Conservation (phyloP, 2,329 filamentous ascomycete species). For the Xylaria sp. region DNA sequence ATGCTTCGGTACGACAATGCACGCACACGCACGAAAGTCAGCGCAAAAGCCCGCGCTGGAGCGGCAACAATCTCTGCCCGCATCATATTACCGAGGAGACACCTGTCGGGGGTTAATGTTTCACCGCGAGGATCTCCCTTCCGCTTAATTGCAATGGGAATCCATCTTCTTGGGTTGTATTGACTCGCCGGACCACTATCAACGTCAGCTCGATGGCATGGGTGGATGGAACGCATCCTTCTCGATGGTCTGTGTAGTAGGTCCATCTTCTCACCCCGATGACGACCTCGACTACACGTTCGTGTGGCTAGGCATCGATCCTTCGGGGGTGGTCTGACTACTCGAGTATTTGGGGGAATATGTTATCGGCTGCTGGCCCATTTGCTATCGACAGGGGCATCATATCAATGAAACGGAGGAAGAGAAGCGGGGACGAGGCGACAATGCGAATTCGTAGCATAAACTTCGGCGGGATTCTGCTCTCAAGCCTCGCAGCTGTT, state of each 20-base stretch:
- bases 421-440: neutral
- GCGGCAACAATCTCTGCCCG: conserved; percentile 42
- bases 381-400: conserved; percentile 65
- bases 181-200: conserved; percentile 64
- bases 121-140: conserved; percentile 51
- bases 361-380: conserved; percentile 66
- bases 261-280: conserved; percentile 54
- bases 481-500: conserved; percentile 51
- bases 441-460: conserved; percentile 47
- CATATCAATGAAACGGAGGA: conserved; percentile 47
- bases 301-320: conserved; percentile 65
- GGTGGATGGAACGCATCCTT: conserved; percentile 70
- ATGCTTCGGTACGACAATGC: conserved; percentile 1
- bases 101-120: conserved; percentile 50
- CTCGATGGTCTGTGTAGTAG: conserved; percentile 76
- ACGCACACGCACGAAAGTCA: no score
- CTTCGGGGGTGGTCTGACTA: conserved; percentile 65
- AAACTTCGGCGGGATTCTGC: conserved; percentile 50
- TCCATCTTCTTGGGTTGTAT: conserved; percentile 44
- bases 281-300: conserved; percentile 48
- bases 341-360: conserved; percentile 70
- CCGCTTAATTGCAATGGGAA: conserved; percentile 49
- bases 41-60: neutral
- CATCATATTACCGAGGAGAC: conserved; percentile 53
- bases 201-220: conserved; percentile 77